Percentiles rank a stretch among this genome's conserved stretches.
Evolutionary conservation across 2,329 filamentous ascomycete genomes (phyloP).

Genomic region (Tolypocladium nubicola): DNA sequence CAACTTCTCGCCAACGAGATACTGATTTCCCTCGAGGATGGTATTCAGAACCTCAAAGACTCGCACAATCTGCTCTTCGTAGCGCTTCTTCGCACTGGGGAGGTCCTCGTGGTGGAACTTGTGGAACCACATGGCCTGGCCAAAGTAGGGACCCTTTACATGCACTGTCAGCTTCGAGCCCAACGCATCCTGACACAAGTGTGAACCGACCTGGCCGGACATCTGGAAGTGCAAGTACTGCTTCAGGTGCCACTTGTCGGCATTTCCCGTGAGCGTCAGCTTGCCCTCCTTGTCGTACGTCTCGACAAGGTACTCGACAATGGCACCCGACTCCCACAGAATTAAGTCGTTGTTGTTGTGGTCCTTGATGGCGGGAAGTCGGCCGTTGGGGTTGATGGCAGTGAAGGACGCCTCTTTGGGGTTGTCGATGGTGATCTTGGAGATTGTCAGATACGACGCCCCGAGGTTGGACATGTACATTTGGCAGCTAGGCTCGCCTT

Average conservation of each 20-base stretch:
- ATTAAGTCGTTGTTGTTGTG: conserved; percentile 19
- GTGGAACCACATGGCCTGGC: conserved; percentile 21
- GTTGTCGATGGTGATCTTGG: conserved; percentile 9
- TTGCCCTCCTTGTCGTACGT: conserved; percentile 16
- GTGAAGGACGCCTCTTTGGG: conserved; percentile 14
- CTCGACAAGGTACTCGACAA: conserved; percentile 19
- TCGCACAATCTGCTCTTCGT: conserved; percentile 17
- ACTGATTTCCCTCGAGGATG: conserved; percentile 21
- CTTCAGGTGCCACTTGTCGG: conserved; percentile 19
- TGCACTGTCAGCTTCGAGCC: background rate
- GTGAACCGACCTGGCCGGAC: conserved; percentile 19
- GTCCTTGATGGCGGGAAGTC: conserved; percentile 21
- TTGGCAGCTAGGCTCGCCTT: conserved; percentile 5
- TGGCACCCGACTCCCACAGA: conserved; percentile 16
- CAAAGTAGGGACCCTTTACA: conserved; percentile 23
- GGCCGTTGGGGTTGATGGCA: conserved; percentile 23
- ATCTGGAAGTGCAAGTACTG: conserved; percentile 27
- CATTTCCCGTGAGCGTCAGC: conserved; percentile 11
- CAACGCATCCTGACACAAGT: background rate
- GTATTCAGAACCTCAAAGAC: conserved; percentile 20
- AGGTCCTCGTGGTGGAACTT: conserved; percentile 16
- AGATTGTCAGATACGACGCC: background rate
- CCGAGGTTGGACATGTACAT: background rate
- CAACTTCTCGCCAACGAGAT: conserved; percentile 23
- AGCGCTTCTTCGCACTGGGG: conserved; percentile 18